Evolutionary conservation across 2,329 filamentous ascomycete genomes (phyloP).

Genomic region (Pseudogymnoascus pannorum): DNA sequence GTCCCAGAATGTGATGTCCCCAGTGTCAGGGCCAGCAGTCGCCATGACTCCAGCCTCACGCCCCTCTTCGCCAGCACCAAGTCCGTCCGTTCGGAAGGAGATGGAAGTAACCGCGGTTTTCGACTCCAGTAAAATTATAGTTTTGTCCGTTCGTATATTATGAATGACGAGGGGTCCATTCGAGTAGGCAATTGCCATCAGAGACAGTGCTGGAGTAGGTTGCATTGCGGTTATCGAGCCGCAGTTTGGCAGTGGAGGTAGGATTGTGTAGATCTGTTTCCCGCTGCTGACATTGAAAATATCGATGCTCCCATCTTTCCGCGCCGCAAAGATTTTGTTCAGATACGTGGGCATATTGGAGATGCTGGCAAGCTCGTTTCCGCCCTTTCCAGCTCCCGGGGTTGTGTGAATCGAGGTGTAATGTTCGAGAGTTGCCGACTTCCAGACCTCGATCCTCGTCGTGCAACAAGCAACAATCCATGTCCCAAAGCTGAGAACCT

Average conservation of each 20-base stretch:
- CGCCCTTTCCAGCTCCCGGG: conserved; percentile 46
- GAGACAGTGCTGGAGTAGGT: conserved; percentile 72
- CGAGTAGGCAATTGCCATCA: conserved; percentile 82
- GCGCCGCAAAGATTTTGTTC: conserved; percentile 90
- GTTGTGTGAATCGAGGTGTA: conserved; percentile 72
- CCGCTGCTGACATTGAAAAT: conserved; percentile 96
- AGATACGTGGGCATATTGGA: conserved; percentile 89
- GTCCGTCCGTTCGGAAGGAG: conserved; percentile 81
- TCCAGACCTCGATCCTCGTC: conserved; percentile 83
- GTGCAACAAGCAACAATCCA: conserved; percentile 80
- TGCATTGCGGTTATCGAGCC: conserved; percentile 84
- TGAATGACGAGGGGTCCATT: conserved; percentile 72
- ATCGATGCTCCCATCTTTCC: conserved; percentile 81
- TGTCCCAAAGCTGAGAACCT: conserved; percentile 76
- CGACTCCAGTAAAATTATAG: conserved; percentile 60
- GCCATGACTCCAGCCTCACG: conserved; percentile 87
- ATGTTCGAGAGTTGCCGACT: conserved; percentile 72
- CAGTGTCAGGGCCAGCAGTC: conserved; percentile 68
- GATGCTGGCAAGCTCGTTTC: conserved; percentile 66
- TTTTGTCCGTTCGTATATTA: conserved; percentile 72
- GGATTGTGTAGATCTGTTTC: conserved; percentile 83
- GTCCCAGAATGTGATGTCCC: conserved; percentile 95
- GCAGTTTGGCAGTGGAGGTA: conserved; percentile 63
- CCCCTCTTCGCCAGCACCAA: conserved; percentile 83
- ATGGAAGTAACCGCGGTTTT: conserved; percentile 70